Conservation (phyloP, 1,139 yeast species). For the Blastobotrys raffinosifermentans region DNA sequence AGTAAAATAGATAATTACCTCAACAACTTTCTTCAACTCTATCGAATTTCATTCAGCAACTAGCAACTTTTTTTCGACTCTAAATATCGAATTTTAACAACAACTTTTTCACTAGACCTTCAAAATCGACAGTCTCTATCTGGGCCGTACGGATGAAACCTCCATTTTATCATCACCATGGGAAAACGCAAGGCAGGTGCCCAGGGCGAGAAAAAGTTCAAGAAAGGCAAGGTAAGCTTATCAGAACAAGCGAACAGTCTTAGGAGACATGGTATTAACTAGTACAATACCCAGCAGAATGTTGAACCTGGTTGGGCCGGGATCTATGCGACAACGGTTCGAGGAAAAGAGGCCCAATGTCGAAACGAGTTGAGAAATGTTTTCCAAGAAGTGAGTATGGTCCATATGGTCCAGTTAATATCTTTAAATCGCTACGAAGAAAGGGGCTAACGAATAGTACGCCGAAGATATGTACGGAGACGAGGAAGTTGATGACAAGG, state of each 20-base stretch:
- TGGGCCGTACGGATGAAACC: too few species aligned
- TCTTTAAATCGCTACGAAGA: slow-evolving; percentile 12
- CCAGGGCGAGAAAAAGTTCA: slow-evolving; percentile 13
- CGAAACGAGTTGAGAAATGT: slow-evolving; percentile 63
- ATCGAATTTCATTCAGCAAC: background rate
- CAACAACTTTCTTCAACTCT: background rate
- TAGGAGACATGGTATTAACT: slow-evolving; percentile 2
- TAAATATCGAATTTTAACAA: too few species aligned
- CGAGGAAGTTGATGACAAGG: slow-evolving; percentile 30
- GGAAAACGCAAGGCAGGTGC: slow-evolving; percentile 13
- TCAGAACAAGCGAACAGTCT: slow-evolving; percentile 3
- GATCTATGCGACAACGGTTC: slow-evolving; percentile 75
- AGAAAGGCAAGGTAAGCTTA: slow-evolving; percentile 13
- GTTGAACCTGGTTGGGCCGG: slow-evolving; percentile 79
- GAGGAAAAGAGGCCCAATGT: slow-evolving; percentile 72
- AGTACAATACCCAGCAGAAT: slow-evolving; percentile 19
- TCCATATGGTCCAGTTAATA: slow-evolving; percentile 16
- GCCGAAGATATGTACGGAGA: slow-evolving; percentile 33
- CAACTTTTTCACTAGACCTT: too few species aligned
- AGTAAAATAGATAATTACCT: background rate
- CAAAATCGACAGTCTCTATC: too few species aligned
- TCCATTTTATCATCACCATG: slow-evolving; percentile 1
- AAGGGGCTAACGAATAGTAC: slow-evolving; percentile 16
- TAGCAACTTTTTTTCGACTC: background rate
- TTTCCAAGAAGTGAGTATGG: slow-evolving; percentile 45